Evolutionary conservation across 2,329 filamentous ascomycete genomes (phyloP), one percentile per base, ranked within the genome.

Genomic region (Microdochium nivale): DNA sequence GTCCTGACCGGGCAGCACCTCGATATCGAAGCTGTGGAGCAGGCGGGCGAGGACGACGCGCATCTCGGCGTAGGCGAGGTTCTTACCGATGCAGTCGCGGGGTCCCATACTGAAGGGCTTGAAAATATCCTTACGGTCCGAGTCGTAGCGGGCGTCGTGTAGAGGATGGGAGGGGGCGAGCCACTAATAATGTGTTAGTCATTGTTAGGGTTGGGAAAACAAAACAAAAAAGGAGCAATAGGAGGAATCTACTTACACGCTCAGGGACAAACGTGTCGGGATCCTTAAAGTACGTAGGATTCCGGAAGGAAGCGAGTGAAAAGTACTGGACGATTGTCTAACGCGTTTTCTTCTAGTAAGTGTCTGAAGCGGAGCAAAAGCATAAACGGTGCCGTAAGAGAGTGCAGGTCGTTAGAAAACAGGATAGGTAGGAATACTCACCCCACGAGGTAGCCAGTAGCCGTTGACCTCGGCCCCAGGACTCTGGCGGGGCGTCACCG

Each of bases 221-320:
- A 35, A 35, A n/a, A n/a, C 32, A 35, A n/a, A 35, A 35, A 35
- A n/a, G 10, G n/a, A 35, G 32, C 10, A n/a, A n/a, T n/a, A n/a
- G n/a, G n/a, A n/a, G n/a, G n/a, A n/a, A n/a, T n/a, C n/a, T n/a
- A n/a, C n/a, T n/a, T n/a, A n/a, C n/a, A 23, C 84, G 77, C 70
- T 87, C 83, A 0, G 84, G 84, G 2, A 74, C 62, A 61, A 79
- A 88, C 0, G 68, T 62, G 58, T 78, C 83, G 0, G 84, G 78
- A 24, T 75, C 68, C 1, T 79, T 76, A 67, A 77, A 87, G 70
- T 87, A 86, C 3, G 66, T 64, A 1, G 76, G 67, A 64, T 87
- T 83, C 62, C 87, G 84, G 60, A 88, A 84, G 57, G 87, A 77
- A 2, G 83, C 74, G 67, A 86, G 88, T 62, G 83, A 80, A 13